Percentiles rank a stretch among this genome's conserved stretches.
Conservation (phyloP, 768 basidiomycete genomes). For the Mycena crocata region DNA sequence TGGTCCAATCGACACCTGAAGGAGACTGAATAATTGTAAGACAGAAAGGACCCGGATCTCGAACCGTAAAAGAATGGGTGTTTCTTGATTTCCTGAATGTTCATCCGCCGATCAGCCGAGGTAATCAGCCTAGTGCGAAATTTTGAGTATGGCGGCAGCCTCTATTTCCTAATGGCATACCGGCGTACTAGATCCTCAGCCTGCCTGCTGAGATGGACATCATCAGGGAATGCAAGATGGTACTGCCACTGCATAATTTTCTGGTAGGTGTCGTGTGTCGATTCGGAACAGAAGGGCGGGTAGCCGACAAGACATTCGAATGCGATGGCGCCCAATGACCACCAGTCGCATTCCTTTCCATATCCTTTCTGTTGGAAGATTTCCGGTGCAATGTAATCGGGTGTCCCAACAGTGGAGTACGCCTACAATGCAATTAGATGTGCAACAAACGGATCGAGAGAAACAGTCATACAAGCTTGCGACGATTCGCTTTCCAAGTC, state of each 20-base stretch:
- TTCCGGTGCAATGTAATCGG: constrained; percentile 94
- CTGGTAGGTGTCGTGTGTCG: constrained; percentile 96
- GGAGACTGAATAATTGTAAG: not conserved
- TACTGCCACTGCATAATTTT: constrained; percentile 97
- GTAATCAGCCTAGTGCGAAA: constrained; percentile 75
- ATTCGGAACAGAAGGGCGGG: constrained; percentile 88
- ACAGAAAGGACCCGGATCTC: not conserved
- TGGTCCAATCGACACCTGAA: constrained; percentile 82
- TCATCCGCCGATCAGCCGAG: constrained; percentile 81
- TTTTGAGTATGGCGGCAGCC: not conserved
- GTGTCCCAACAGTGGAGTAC: constrained; percentile 80
- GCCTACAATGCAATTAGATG: constrained; percentile 62
- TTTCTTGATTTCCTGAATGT: constrained; percentile 87
- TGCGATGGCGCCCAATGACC: constrained; percentile 98
- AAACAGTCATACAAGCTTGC: constrained; percentile 79
- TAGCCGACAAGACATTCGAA: constrained; percentile 98
- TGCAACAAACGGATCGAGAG: not conserved
- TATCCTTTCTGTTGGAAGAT: constrained; percentile 98
- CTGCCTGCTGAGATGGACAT: constrained; percentile 92
- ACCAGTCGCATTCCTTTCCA: constrained; percentile 99
- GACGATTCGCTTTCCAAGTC: constrained; percentile 98
- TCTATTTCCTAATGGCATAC: constrained; percentile 58
- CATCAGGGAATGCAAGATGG: constrained; percentile 91
- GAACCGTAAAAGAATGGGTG: constrained; percentile 93
- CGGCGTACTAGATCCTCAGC: constrained; percentile 89